A percentile compares a stretch with the other conserved stretches of the same genome.
phyloP scores from a whole-genome alignment of 2,329 filamentous ascomycete species.

The Verticillium nubilum region DNA sequence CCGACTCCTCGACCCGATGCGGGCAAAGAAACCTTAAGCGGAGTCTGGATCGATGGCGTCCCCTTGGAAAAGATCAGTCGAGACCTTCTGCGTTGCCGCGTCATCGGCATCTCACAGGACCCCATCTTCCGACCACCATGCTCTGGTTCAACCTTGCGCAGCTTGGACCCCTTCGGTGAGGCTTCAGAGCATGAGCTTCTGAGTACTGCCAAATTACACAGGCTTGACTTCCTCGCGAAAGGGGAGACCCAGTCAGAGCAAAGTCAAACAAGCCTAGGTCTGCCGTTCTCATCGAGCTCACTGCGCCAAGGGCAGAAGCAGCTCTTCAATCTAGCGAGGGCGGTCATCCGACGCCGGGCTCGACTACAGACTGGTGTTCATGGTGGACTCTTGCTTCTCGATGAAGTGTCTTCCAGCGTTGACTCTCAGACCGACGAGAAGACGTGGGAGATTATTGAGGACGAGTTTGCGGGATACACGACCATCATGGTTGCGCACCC shows the following conservation, averaged over 20 bases:
- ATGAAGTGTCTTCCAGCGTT: conserved; percentile 27
- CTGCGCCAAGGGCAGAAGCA: conserved; percentile 58
- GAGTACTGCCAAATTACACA: conserved; percentile 25
- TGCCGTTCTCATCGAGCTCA: conserved; percentile 37
- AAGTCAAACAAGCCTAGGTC: conserved; percentile 26
- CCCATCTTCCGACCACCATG: conserved; percentile 41
- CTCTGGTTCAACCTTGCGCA: conserved; percentile 27
- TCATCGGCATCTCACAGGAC: conserved; percentile 50
- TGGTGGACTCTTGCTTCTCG: conserved; percentile 24
- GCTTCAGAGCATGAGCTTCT: conserved; percentile 26
- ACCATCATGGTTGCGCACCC: conserved; percentile 36
- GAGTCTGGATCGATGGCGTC: conserved; percentile 33
- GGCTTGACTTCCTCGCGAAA: conserved; percentile 11
- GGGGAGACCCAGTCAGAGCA: background rate
- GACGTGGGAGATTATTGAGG: conserved; percentile 22
- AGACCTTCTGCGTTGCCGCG: conserved; percentile 33
- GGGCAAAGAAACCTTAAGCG: background rate
- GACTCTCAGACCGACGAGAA: conserved; percentile 24
- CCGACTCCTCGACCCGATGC: conserved; percentile 31
- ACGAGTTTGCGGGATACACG: conserved; percentile 33
- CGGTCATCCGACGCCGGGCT: conserved; percentile 41
- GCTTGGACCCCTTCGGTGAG: conserved; percentile 33
- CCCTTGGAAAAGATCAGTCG: conserved; percentile 32
- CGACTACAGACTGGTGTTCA: conserved; percentile 6
- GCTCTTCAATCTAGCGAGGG: conserved; percentile 57